These are phyloP conservation scores for Blastobotrys apis DNA, from an alignment of 1,139 yeast species.

Conservation along the genomic window DNA sequence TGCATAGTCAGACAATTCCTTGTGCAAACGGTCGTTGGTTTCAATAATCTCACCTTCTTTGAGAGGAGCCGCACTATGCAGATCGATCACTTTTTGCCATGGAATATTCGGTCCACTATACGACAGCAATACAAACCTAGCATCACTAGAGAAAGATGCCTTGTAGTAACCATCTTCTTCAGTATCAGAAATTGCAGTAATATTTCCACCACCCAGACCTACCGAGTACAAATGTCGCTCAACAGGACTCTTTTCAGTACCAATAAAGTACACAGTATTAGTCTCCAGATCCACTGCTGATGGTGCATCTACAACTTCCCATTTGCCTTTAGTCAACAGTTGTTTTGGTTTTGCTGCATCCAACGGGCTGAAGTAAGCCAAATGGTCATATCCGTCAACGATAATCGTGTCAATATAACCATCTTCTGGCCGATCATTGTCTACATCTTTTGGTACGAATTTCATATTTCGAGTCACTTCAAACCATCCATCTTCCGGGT, in stretches of 20 bases:
- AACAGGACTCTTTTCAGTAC: constrained; percentile 54
- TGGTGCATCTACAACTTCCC: constrained; percentile 65
- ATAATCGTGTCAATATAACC: constrained; percentile 75
- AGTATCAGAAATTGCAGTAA: constrained; percentile 52
- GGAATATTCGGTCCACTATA: constrained; percentile 68
- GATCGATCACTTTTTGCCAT: constrained; percentile 54
- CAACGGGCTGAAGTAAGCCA: constrained; percentile 60
- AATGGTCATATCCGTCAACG: constrained; percentile 59
- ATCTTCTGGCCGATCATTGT: constrained; percentile 37
- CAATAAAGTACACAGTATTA: constrained; percentile 56
- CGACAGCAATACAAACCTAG: constrained; percentile 49
- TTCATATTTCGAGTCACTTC: constrained; percentile 74
- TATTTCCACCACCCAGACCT: constrained; percentile 40
- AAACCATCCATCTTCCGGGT: constrained; percentile 52
- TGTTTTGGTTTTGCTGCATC: constrained; percentile 43
- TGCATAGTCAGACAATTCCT: constrained; percentile 38
- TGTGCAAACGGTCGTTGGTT: constrained; percentile 32
- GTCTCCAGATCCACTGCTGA: constrained; percentile 52
- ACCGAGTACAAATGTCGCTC: constrained; percentile 56
- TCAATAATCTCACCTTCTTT: constrained; percentile 37
- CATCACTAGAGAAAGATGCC: constrained; percentile 58
- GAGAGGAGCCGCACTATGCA: constrained; percentile 33
- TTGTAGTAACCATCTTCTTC: constrained; percentile 60
- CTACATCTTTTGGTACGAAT: constrained; percentile 58
- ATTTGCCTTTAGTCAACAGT: constrained; percentile 55